Base-by-base conservation (phyloP, 2,329 filamentous ascomycete genomes). In the Thermoascus crustaceus region DNA sequence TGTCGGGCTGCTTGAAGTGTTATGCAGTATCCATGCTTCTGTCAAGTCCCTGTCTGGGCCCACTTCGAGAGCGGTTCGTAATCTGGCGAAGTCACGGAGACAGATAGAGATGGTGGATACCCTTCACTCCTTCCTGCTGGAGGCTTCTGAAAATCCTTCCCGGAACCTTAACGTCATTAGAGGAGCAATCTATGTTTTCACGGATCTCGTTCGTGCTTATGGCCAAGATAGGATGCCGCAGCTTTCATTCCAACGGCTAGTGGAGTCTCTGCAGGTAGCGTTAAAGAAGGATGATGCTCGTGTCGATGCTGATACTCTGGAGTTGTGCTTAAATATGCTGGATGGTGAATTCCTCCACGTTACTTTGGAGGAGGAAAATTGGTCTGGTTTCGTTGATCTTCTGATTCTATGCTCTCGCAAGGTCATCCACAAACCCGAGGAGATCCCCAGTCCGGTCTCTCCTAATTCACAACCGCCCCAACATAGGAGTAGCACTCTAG, bases 21-120 rank as follows among this genome's bases (percentile, higher is more conserved):
- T 66, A 22, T 66, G 61, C 50, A 64, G 60, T 39, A 66, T 66
- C 17, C 61, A 64, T 47, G 59, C 60, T 22, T 65, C 61, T 13
- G 62, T 66, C 19, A 65, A 61, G 38, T 54, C 61, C 21, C 43
- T 66, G 14, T 61, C 61, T 20, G 61, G 61, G 4, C 62, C 61
- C 16, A 66, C 62, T 1, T 63, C 62, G 10, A 51, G 60, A 35
- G 60, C 58, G 18, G 62, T 65, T 20, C 58, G 62, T 24, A 64
- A 58, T 39, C 39, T 66, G 10, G 60, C 58, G 7, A 64, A 61
- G 39, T 65, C 62, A 10, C 49, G 47, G 17, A 52, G 55, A 34
- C 57, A 62, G 32, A 34, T 38, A n/a, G 53, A 62, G 33, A 63
- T 66, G 60, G 43, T 64, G 19, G 46, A 52, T n/a, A 48, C 46